A percentile compares a stretch with the other conserved stretches of the same genome.
These are phyloP conservation scores for Phialophora chinensis DNA, from an alignment of 2,329 filamentous ascomycete species.

Conservation along the genomic window DNA sequence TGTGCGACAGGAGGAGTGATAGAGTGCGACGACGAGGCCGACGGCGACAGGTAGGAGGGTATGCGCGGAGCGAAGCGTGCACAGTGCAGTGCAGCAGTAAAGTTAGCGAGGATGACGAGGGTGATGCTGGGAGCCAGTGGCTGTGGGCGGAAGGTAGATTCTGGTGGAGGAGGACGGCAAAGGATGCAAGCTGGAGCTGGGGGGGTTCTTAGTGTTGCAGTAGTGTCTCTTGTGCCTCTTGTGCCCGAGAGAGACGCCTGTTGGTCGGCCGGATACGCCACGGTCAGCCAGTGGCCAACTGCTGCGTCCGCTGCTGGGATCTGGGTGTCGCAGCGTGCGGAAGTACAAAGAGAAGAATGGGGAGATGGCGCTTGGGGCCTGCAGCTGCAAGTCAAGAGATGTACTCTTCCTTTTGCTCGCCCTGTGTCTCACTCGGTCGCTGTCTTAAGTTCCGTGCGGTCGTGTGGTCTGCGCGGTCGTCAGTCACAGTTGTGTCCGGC, in stretches of 20 bases:
- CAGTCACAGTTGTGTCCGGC: conserved; percentile 1
- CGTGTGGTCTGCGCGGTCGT: not conserved
- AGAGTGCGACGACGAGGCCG: conserved; percentile 32
- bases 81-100: conserved; percentile 33
- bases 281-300: conserved; percentile 6
- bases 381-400: conserved; percentile 27
- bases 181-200: conserved; percentile 33
- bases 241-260: conserved; percentile 24
- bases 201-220: conserved; percentile 21
- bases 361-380: conserved; percentile 28
- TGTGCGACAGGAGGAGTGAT: conserved; percentile 30
- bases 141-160: conserved; percentile 27
- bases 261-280: conserved; percentile 27
- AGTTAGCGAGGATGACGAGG: conserved; percentile 36
- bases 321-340: conserved; percentile 13
- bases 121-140: conserved; percentile 27
- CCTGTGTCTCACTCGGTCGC: conserved; percentile 9
- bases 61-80: conserved; percentile 24
- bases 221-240: conserved; percentile 17
- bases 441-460: conserved; percentile 2
- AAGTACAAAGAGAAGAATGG: conserved; percentile 21
- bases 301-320: too few relatives aligned
- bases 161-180: conserved; percentile 34
- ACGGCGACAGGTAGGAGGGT: conserved; percentile 21
- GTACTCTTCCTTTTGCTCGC: conserved; percentile 8